Base-by-base conservation (phyloP, 2,329 filamentous ascomycete species). In the Trichophyton rubrum region DNA sequence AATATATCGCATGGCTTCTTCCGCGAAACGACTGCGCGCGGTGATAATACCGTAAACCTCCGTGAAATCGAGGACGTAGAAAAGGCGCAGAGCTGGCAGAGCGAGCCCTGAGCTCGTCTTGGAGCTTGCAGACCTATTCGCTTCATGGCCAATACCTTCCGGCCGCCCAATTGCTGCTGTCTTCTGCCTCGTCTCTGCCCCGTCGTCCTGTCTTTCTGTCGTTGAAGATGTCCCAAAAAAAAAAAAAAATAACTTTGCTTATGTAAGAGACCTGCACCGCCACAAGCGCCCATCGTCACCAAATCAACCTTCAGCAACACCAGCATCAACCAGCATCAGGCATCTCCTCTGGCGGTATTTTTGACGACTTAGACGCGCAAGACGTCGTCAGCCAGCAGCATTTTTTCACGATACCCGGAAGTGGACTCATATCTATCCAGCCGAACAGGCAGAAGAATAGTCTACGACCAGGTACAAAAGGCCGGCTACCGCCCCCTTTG, bases 81-180 rank as follows among this genome's bases (percentile, higher is more conserved):
- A 43, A 68, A 67, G 62, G 72, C 70, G 61, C 74, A 75, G 43
- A 74, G 68, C 65, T 75, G 73, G 47, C 74, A 75, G 56, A 74
- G 64, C 13, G 68, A 63, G 11, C 67, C 66, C 59, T 68, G 68
- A 27, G 64, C 62, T 47, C 63, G 64, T 57, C 61, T 69, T 45
- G 68, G 68, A 24, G 67, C 66, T 53, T 67, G 69, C 35, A 75
- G 60, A 13, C 66, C 64, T 61, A 74, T 66, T 51, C 72, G 66
- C 60, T 70, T 75, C 72, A 75, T 75, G 9, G 35, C 59, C 13
- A 13, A 20, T 51, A n/a, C 58, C 30, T 15, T 38, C 43, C 30
- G 20, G 41, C 56, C 22, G 30, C 20, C 3, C 51, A 55, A 55
- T 55, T 55, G 51, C 51, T 13, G 30, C 49, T 53, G 9, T 9